A percentile compares a stretch with the other conserved stretches of the same genome.
phyloP scores from a whole-genome alignment of 2,329 filamentous ascomycete genomes.

The Fusarium siculi region DNA sequence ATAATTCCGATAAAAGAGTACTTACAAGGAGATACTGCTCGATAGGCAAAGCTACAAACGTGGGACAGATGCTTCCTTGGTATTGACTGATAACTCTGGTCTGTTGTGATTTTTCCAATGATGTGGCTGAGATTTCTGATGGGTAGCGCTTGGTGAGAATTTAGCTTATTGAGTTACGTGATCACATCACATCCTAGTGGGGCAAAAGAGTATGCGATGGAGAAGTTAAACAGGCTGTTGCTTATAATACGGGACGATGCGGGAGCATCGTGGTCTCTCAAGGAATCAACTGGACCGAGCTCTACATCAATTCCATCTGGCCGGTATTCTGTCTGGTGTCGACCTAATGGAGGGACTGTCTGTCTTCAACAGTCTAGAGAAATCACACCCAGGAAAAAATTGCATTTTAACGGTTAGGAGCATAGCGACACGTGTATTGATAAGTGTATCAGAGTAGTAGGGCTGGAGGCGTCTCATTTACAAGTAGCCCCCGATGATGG shows the following conservation, averaged over 20 bases:
- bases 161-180: neutral
- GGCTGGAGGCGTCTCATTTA: rapidly evolving
- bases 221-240: neutral
- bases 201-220: too few species aligned
- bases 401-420: neutral
- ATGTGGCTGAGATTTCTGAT: neutral
- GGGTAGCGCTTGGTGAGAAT: neutral
- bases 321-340: too few species aligned
- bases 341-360: neutral
- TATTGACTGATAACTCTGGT: neutral
- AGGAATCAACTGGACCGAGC: neutral
- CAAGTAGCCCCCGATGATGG: neutral
- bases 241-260: neutral
- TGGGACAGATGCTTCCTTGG: rapidly evolving
- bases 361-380: neutral
- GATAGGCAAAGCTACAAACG: neutral
- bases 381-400: rapidly evolving
- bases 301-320: too few species aligned
- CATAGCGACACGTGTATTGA: neutral
- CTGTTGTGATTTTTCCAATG: too few species aligned
- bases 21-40: neutral
- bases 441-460: neutral
- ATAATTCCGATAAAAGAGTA: too few species aligned
- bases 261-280: neutral
- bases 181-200: too few species aligned